phyloP scores from a whole-genome alignment of 305 asterid species.

The Fraxinus sp. region DNA sequence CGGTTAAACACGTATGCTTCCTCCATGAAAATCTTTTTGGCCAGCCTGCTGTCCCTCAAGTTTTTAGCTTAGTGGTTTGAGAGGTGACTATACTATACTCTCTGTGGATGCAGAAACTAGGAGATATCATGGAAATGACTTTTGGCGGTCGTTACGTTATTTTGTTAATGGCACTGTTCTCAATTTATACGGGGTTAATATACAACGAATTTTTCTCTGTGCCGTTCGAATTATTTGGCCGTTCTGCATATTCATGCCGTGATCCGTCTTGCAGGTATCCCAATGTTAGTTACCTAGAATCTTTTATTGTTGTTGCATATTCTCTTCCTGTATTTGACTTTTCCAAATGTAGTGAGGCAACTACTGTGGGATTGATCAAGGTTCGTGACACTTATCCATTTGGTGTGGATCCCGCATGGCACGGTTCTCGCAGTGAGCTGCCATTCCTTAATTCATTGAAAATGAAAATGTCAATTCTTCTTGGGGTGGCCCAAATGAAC shows the following conservation, averaged over 20 bases:
- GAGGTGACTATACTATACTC: slow-evolving; percentile 22
- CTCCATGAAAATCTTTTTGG: slow-evolving; percentile 10
- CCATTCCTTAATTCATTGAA: slow-evolving; percentile 84
- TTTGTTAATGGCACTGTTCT: slow-evolving; percentile 78
- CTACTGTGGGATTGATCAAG: slow-evolving; percentile 76
- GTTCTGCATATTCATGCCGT: slow-evolving; percentile 80
- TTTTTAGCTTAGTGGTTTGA: slow-evolving; percentile 8
- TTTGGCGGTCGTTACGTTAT: slow-evolving; percentile 94
- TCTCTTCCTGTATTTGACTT: slow-evolving; percentile 21
- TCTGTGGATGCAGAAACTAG: slow-evolving; percentile 75
- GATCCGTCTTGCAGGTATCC: slow-evolving; percentile 82
- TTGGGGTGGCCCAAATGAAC: slow-evolving; percentile 96
- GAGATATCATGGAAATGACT: slow-evolving; percentile 90
- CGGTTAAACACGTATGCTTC: slow-evolving; percentile 7
- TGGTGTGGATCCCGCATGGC: slow-evolving; percentile 95
- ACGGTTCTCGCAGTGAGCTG: slow-evolving; percentile 85
- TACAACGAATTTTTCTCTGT: slow-evolving; percentile 89
- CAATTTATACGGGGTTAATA: slow-evolving; percentile 88
- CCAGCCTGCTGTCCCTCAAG: slow-evolving; percentile 1
- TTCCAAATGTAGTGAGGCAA: slow-evolving; percentile 59
- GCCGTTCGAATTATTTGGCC: slow-evolving; percentile 77
- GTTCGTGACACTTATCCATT: slow-evolving; percentile 80
- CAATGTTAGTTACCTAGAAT: slow-evolving; percentile 21
- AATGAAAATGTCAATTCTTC: slow-evolving; percentile 92
- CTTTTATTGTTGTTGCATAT: slow-evolving; percentile 20